A percentile compares a stretch with the other conserved stretches of the same genome.
Evolutionary conservation across 176 grass and related monocot genomes (phyloP).

Genomic region (Microstegium vimineum): DNA sequence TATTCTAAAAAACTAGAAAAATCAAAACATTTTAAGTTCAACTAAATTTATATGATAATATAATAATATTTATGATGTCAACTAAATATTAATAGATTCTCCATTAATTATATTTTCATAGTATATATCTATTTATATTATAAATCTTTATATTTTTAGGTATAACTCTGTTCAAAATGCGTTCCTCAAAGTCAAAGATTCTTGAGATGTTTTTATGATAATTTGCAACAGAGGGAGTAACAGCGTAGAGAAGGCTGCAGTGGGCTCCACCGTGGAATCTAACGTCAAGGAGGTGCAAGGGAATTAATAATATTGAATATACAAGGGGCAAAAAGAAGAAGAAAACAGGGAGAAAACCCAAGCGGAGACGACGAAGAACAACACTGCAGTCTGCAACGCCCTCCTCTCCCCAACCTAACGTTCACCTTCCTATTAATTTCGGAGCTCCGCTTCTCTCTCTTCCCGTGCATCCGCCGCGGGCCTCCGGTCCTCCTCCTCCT

Average conservation of each 20-base stretch:
- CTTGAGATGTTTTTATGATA: too few relatives aligned
- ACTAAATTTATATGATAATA: too few relatives aligned
- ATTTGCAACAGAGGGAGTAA: too few relatives aligned
- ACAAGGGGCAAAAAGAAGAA: background rate
- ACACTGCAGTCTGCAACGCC: background rate
- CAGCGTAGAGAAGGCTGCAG: background rate
- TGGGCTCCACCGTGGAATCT: background rate
- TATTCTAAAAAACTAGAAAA: too few relatives aligned
- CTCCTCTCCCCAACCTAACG: constrained; percentile 2
- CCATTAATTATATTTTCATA: too few relatives aligned
- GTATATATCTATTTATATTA: too few relatives aligned
- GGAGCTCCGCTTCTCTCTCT: constrained; percentile 20
- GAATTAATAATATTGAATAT: background rate
- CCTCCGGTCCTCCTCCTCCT: background rate
- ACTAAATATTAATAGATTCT: too few relatives aligned
- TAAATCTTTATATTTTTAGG: too few relatives aligned
- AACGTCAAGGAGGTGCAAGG: background rate
- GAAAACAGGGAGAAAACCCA: background rate
- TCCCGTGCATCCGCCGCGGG: constrained; percentile 27
- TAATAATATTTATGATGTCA: too few relatives aligned
- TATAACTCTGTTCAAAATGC: too few relatives aligned
- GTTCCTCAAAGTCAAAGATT: too few relatives aligned
- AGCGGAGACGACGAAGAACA: constrained; percentile 1
- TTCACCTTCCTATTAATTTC: constrained; percentile 44
- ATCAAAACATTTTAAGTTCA: too few relatives aligned